A percentile compares a stretch with the other conserved stretches of the same genome.
Evolutionary conservation across 2,329 filamentous ascomycete genomes (phyloP).

Genomic region (Talaromyces piceae): DNA sequence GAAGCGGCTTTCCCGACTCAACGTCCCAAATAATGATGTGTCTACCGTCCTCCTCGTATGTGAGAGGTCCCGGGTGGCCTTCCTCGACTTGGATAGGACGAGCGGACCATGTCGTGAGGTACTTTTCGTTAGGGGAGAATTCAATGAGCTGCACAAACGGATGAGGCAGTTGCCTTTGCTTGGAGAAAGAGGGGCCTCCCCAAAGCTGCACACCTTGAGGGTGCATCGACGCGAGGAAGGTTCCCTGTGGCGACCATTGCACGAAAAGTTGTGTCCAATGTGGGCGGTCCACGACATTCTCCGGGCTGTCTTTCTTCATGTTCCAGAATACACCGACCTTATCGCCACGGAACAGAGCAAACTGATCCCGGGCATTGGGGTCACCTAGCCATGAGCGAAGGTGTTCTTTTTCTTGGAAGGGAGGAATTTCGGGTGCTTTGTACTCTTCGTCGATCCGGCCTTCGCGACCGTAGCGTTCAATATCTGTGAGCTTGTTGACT

Average conservation of each 20-base stretch:
- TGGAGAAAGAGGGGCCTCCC: constrained; percentile 83
- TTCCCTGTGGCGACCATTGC: constrained; percentile 94
- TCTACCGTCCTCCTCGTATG: constrained; percentile 92
- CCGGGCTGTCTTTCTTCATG: constrained; percentile 85
- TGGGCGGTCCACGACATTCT: constrained; percentile 80
- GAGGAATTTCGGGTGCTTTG: constrained; percentile 68
- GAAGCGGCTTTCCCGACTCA: constrained; percentile 76
- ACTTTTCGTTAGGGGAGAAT: constrained; percentile 89
- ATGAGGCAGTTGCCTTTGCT: constrained; percentile 89
- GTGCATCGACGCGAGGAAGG: constrained; percentile 90
- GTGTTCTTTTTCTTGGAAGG: constrained; percentile 89
- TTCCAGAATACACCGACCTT: constrained; percentile 97
- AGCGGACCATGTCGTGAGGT: constrained; percentile 94
- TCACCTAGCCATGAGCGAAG: constrained; percentile 90
- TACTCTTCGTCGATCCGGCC: constrained; percentile 91
- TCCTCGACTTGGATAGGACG: constrained; percentile 88
- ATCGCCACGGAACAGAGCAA: constrained; percentile 87
- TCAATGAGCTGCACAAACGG: constrained; percentile 93
- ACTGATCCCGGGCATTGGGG: constrained; percentile 83
- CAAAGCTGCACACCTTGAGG: constrained; percentile 94
- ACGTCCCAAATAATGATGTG: constrained; percentile 99
- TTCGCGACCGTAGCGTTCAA: constrained; percentile 91
- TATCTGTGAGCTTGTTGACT: constrained; percentile 97
- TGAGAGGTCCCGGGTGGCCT: constrained; percentile 62
- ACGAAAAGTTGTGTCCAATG: constrained; percentile 99